Percentiles rank a stretch among this genome's conserved stretches.
Conservation (phyloP, 2,329 filamentous ascomycete species). For the Pyricularia sp. region DNA sequence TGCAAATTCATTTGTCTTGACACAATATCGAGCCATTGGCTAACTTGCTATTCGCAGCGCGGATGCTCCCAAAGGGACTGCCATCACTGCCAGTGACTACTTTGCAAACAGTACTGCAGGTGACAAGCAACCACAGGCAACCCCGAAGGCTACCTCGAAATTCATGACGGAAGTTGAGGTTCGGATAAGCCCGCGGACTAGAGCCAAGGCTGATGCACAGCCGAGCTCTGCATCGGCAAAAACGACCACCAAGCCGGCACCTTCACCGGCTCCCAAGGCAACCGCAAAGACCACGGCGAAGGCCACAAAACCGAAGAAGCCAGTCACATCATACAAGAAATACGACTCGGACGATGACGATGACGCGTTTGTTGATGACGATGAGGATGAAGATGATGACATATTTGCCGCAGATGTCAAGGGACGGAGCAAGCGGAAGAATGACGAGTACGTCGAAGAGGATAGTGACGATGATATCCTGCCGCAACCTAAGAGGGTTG, state of each 20-base stretch:
- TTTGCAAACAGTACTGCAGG: slow-evolving; percentile 35
- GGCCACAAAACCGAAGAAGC: slow-evolving; percentile 24
- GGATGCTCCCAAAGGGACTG: slow-evolving; percentile 31
- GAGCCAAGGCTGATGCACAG: slow-evolving; percentile 17
- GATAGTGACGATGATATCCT: slow-evolving; percentile 56
- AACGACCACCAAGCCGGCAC: background rate
- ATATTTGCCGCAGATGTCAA: slow-evolving; percentile 67
- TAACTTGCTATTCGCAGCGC: slow-evolving; percentile 13
- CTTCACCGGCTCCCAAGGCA: slow-evolving; percentile 12
- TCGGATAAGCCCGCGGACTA: slow-evolving; percentile 39
- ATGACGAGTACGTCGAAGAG: slow-evolving; percentile 62
- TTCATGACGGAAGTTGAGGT: slow-evolving; percentile 29
- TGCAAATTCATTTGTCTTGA: slow-evolving; percentile 2
- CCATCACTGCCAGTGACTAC: slow-evolving; percentile 44
- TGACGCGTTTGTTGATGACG: slow-evolving; percentile 50
- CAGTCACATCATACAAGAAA: slow-evolving; percentile 27
- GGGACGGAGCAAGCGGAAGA: slow-evolving; percentile 52
- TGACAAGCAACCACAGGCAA: slow-evolving; percentile 25
- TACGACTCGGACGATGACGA: slow-evolving; percentile 34
- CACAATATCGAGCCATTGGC: slow-evolving; percentile 1
- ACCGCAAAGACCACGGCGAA: slow-evolving; percentile 17
- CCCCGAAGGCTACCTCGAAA: slow-evolving; percentile 28
- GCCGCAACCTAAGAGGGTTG: slow-evolving; percentile 46
- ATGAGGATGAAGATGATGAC: slow-evolving; percentile 62
- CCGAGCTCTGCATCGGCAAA: slow-evolving; percentile 7